phyloP scores from a whole-genome alignment of 495 filamentous ascomycete genomes.

The Haplographium delicatum region DNA sequence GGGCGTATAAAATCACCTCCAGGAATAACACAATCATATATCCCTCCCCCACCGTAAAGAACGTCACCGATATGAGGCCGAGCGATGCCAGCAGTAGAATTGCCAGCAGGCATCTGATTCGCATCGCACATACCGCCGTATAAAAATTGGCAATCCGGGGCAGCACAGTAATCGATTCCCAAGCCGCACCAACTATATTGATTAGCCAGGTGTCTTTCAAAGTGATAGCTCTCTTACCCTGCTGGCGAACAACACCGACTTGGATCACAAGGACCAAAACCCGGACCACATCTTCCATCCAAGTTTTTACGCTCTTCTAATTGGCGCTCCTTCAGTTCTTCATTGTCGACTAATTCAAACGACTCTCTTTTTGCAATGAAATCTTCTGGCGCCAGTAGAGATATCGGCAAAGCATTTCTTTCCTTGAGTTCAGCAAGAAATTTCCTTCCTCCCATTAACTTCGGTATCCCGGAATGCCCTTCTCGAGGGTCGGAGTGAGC shows the following conservation, averaged over 20 bases:
- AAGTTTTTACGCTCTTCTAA: constrained; percentile 6
- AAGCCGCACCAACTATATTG: constrained; percentile 53
- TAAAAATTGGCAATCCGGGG: constrained; percentile 65
- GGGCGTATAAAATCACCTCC: constrained; percentile 10
- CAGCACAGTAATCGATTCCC: constrained; percentile 54
- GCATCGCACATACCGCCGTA: constrained; percentile 65
- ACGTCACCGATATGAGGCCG: constrained; percentile 54
- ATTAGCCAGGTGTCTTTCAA: constrained; percentile 33
- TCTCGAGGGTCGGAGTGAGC: constrained; percentile 30
- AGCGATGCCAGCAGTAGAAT: constrained; percentile 51
- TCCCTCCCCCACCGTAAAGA: constrained; percentile 54
- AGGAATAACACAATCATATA: constrained; percentile 55
- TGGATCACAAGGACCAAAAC: constrained; percentile 44
- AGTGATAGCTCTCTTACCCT: constrained; percentile 35
- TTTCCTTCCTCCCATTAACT: constrained; percentile 32
- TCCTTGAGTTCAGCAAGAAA: constrained; percentile 28
- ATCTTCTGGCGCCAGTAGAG: constrained; percentile 1
- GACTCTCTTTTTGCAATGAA: constrained; percentile 12
- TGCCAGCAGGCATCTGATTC: constrained; percentile 56
- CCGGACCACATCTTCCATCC: constrained; percentile 32
- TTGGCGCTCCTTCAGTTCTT: not conserved
- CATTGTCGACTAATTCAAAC: no score
- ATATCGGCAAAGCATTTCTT: constrained; percentile 14
- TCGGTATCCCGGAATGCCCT: constrained; percentile 28
- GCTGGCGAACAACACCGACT: constrained; percentile 60